Evolutionary conservation across 2,329 filamentous ascomycete species (phyloP).

Genomic region (Curvularia lunata): DNA sequence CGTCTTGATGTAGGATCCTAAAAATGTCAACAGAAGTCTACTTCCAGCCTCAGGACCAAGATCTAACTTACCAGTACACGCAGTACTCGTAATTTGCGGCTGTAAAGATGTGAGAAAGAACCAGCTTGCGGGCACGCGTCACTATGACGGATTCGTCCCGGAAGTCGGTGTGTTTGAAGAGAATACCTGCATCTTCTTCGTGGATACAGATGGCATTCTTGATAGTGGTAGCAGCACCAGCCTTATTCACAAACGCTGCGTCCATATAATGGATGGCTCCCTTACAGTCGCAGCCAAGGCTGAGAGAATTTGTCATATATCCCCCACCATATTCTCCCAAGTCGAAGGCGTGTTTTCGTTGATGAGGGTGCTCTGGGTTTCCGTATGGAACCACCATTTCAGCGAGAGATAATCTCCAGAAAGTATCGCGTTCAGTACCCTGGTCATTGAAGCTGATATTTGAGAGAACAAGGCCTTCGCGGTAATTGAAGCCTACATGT

Average conservation of each 20-base stretch:
- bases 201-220: conserved; percentile 55
- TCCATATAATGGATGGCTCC: conserved; percentile 26
- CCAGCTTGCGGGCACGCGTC: conserved; percentile 28
- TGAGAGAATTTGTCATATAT: conserved; percentile 53
- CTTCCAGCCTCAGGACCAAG: not conserved
- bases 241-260: not conserved
- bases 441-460: conserved; percentile 48
- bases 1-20: conserved; percentile 31
- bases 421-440: conserved; percentile 41
- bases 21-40: not conserved
- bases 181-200: conserved; percentile 65
- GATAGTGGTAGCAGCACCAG: conserved; percentile 34
- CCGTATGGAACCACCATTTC: conserved; percentile 57
- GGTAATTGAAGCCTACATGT: conserved; percentile 55
- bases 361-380: conserved; percentile 51
- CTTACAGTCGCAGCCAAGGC: conserved; percentile 54
- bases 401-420: conserved; percentile 52
- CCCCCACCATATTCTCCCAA: conserved; percentile 54
- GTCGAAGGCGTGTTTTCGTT: conserved; percentile 55
- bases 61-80: conserved; percentile 30
- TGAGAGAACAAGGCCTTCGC: conserved; percentile 53
- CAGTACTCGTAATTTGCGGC: conserved; percentile 39
- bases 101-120: conserved; percentile 37
- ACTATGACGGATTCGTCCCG: conserved; percentile 31
- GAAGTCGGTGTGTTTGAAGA: conserved; percentile 41